Base-by-base conservation (phyloP, 2,329 filamentous ascomycete genomes). In the Diaporthe ilicicola region DNA sequence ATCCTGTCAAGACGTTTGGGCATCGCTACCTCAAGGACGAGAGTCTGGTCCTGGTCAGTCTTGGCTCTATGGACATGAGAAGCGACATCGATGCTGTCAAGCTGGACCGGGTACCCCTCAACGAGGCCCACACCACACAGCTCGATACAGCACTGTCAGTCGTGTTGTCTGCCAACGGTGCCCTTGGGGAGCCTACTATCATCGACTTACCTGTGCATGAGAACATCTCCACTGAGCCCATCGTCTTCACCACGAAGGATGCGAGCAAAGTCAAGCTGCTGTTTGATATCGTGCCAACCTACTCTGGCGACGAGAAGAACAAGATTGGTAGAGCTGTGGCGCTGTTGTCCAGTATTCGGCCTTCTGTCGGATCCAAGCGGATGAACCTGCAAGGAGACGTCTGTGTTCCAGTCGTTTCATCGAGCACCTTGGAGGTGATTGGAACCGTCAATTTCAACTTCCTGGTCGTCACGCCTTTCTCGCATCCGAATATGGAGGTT, bases 391-490 rank as follows among this genome's bases (percentile, higher is more conserved):
- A 98, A 80, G 95, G 95, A 24, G 96, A 98, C 78, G 89, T 97
- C 46, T 95, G 93, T 72, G 93, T 99, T 12, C 96, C 96, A 0
- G 96, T 99, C 73, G 88, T 98, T 77, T 93, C 93, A 39, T 72
- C 71, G 0, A 91, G 91, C 44, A 93, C 88, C 72, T 84, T 98
- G 42, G 95, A 98, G 72, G 91, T 98, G 12, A 98, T 99, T 75
- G 97, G 96, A 19, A 91, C 92, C 0, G 93, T 99, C 75, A 97
- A 97, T 77, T 99, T 99, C 86, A 98, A 98, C 81, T 98, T 98
- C 79, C 84, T 97, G 39, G 89, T 98, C 77, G 94, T 99, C 76
- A 98, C 94, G 0, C 95, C 96, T 0, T 99, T 99, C 82, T 89
- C 91, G 22, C 96, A 98, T 79, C 94, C 94, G 8, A 97, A 97